Conservation (phyloP, 2,329 filamentous ascomycete species). For the Cladosporium sp. region DNA sequence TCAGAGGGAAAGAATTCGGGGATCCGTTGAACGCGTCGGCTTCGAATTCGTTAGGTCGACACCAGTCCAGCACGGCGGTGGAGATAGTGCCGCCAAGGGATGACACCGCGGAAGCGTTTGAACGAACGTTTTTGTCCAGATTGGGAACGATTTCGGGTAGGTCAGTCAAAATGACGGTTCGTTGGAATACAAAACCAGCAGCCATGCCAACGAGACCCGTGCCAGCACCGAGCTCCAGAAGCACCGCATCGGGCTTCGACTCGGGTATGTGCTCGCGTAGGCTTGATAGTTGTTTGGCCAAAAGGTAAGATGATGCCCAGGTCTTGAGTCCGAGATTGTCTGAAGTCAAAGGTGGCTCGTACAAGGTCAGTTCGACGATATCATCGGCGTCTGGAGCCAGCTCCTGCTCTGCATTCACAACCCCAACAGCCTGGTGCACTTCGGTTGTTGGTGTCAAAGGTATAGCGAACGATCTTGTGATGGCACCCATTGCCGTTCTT, state of each 20-base stretch:
- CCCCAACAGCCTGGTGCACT: background rate
- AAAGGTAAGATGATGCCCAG: slow-evolving; percentile 85
- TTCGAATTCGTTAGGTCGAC: slow-evolving; percentile 41
- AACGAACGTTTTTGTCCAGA: slow-evolving; percentile 64
- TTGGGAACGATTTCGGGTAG: slow-evolving; percentile 80
- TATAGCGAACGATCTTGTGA: slow-evolving; percentile 58
- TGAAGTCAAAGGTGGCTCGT: slow-evolving; percentile 81
- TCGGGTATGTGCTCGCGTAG: slow-evolving; percentile 25
- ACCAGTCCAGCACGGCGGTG: slow-evolving; percentile 71
- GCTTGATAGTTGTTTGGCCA: slow-evolving; percentile 63
- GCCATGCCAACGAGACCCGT: slow-evolving; percentile 88
- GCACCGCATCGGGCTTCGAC: slow-evolving; percentile 19
- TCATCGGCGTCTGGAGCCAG: background rate
- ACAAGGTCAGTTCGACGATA: slow-evolving; percentile 55
- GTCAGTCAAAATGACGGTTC: slow-evolving; percentile 71
- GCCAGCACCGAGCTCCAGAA: slow-evolving; percentile 80
- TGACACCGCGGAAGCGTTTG: slow-evolving; percentile 57
- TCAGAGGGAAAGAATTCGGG: slow-evolving; percentile 46
- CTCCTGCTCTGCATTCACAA: background rate
- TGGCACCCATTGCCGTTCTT: slow-evolving; percentile 61
- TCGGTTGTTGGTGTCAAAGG: slow-evolving; percentile 19
- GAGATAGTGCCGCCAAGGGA: slow-evolving; percentile 53
- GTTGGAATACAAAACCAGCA: slow-evolving; percentile 66
- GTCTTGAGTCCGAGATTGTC: slow-evolving; percentile 92
- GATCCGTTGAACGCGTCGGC: slow-evolving; percentile 7